Evolutionary conservation across 352 stramenopile genomes (phyloP), one percentile per base, ranked within the genome.

Genomic region (Pythium pectinolyticum): DNA sequence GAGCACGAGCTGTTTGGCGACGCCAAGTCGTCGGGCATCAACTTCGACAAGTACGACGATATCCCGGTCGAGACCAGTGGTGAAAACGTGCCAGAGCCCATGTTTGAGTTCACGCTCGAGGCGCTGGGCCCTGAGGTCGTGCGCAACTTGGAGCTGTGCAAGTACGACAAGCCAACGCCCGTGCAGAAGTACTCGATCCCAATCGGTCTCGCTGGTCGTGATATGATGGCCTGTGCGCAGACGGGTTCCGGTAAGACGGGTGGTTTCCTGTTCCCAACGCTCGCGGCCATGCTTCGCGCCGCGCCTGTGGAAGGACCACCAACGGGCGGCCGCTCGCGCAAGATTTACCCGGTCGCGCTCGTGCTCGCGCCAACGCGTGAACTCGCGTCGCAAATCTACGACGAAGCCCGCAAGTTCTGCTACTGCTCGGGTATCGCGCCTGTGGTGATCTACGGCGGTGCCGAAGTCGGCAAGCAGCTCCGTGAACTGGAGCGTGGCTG

Each of bases 141-240:
- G 30, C 78, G 89, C 54, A 99, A 98, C 75, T 63, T 97, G 41
- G 76, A 95, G 45, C 77, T 97, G 19, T 97, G 89, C 78, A 90
- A 96, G 67, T 99, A 99, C 86, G 68, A 55, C 43, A 98, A 96
- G 70, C 97, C 98, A 24, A 99, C 98, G 31, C 98, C 98, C 6
- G 97, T 99, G 32, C 98, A 99, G 70, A 99, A 99, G 82, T 99
- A 99, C 83, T 98, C 91, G 55, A 98, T 99, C 57, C 97, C 97
- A 40, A 99, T 99, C 70, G 83, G 83, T 75, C 76, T 91, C 20
- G 79, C 78, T 3, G 95, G 93, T 54, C 90, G 96, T 54, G 98
- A 99, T 74, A 90, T 99, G 68, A 99, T 99, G 97, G 97, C 97
- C 8, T 99, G 96, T 87, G 90, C 98, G 15, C 98, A 99, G 81